Evolutionary conservation across 352 stramenopile species (phyloP).

Genomic region (Phytophthora uliginosa): DNA sequence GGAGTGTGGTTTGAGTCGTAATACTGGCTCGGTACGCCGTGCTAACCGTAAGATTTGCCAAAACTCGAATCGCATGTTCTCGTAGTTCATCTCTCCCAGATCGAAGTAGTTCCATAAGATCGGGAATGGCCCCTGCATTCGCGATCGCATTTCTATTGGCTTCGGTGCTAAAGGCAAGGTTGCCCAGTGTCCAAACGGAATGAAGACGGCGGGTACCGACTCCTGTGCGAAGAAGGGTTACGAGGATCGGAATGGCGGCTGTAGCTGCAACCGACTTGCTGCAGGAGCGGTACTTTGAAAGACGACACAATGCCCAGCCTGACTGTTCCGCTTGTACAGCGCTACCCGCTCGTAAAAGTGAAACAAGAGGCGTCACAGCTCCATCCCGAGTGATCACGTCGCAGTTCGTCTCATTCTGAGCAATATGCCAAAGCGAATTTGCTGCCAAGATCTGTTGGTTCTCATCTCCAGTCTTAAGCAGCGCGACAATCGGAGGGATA

Average conservation of each 20-base stretch:
- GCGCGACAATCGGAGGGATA: neutral
- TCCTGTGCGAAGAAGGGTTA: too few relatives aligned
- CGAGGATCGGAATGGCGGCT: too few relatives aligned
- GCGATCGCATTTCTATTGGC: neutral
- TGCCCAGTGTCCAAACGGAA: neutral
- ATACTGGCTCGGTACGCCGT: neutral
- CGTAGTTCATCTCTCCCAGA: neutral
- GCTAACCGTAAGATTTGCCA: too few relatives aligned
- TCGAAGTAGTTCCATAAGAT: neutral
- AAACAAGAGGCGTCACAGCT: too few relatives aligned
- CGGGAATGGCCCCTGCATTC: neutral
- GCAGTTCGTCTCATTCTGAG: too few relatives aligned
- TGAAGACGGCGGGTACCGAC: neutral
- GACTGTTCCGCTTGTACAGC: too few relatives aligned
- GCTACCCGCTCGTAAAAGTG: too few relatives aligned
- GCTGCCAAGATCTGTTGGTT: neutral
- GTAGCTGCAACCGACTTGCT: too few relatives aligned
- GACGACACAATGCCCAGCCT: too few relatives aligned
- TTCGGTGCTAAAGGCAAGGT: neutral
- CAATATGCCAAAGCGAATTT: too few relatives aligned
- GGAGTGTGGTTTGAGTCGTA: neutral
- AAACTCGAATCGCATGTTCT: neutral
- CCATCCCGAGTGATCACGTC: too few relatives aligned
- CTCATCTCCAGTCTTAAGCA: neutral
- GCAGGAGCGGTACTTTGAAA: too few relatives aligned